Percentiles rank a stretch among this genome's conserved stretches.
Conservation (phyloP, 2,329 filamentous ascomycete species). For the Colletotrichum higginsianum region DNA sequence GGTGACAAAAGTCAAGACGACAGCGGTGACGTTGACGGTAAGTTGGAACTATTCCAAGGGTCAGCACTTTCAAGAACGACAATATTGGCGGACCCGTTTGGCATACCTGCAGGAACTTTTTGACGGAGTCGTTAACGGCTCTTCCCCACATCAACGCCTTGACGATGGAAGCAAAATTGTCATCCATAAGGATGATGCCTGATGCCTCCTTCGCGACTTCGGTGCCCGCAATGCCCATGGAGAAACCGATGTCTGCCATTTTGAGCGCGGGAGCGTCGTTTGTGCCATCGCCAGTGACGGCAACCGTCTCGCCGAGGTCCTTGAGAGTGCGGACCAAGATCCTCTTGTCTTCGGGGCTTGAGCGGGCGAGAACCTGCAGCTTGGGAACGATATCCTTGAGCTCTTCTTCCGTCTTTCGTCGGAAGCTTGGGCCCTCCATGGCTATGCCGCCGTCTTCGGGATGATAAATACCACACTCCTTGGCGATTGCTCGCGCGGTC, state of each 20-base stretch:
- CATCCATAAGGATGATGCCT: conserved; percentile 74
- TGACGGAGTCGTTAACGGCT: conserved; percentile 74
- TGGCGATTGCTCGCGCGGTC: conserved; percentile 61
- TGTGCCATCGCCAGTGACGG: conserved; percentile 77
- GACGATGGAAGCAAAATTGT: conserved; percentile 75
- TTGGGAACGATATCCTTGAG: conserved; percentile 69
- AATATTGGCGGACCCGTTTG: conserved; percentile 70
- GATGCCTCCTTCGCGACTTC: conserved; percentile 76
- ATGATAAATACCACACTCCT: conserved; percentile 57
- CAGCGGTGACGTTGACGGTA: conserved; percentile 75
- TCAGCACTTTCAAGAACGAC: conserved; percentile 70
- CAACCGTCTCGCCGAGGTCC: conserved; percentile 76
- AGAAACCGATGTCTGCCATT: conserved; percentile 77
- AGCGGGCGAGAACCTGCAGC: conserved; percentile 77
- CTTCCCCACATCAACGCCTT: conserved; percentile 74
- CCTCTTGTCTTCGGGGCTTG: conserved; percentile 79
- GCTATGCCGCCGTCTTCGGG: conserved; percentile 64
- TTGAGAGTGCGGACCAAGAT: conserved; percentile 76
- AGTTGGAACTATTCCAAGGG: conserved; percentile 63
- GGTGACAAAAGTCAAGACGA: conserved; percentile 71
- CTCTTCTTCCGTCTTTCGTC: conserved; percentile 66
- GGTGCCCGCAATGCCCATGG: conserved; percentile 77
- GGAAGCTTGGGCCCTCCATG: conserved; percentile 69
- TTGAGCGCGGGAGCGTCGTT: conserved; percentile 78
- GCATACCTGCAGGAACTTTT: conserved; percentile 74